Evolutionary conservation across 1,284 basidiomycete genomes (phyloP).

Genomic region (Tranzscheliella williamsii): DNA sequence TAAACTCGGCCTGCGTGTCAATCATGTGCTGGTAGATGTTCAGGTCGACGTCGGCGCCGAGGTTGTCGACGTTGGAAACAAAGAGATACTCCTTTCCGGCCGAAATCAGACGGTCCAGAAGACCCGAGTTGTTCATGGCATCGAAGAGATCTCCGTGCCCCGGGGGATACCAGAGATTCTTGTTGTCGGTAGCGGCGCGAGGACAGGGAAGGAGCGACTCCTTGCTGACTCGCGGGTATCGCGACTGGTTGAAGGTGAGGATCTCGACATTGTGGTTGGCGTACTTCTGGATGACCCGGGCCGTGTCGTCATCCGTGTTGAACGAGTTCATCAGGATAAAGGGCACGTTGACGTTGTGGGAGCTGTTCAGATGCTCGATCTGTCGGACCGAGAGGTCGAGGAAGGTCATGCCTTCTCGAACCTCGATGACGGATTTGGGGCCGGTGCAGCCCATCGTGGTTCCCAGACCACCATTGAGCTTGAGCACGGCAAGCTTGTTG

Average conservation of each 20-base stretch:
- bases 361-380: slow-evolving; percentile 78
- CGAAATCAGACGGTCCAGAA: slow-evolving; percentile 89
- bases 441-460: slow-evolving; percentile 90
- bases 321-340: slow-evolving; percentile 99
- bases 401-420: slow-evolving; percentile 92
- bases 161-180: slow-evolving; percentile 90
- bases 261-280: slow-evolving; percentile 70
- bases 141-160: slow-evolving; percentile 98
- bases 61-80: slow-evolving; percentile 98
- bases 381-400: slow-evolving; percentile 94
- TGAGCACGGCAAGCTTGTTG: slow-evolving; percentile 84
- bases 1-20: slow-evolving; percentile 61
- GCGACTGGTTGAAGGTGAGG: slow-evolving; percentile 87
- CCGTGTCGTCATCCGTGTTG: slow-evolving; percentile 75
- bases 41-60: slow-evolving; percentile 87
- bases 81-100: slow-evolving; percentile 99
- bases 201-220: slow-evolving; percentile 90
- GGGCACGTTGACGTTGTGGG: slow-evolving; percentile 77
- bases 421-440: slow-evolving; percentile 64
- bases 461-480: slow-evolving; percentile 98
- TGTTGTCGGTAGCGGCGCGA: slow-evolving; percentile 82
- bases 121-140: slow-evolving; percentile 88
- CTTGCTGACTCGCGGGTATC: slow-evolving; percentile 96
- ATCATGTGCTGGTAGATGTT: slow-evolving; percentile 67
- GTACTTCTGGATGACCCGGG: slow-evolving; percentile 94